Evolutionary conservation across 768 basidiomycete species (phyloP).

Genomic region (Royoungia palumana): DNA sequence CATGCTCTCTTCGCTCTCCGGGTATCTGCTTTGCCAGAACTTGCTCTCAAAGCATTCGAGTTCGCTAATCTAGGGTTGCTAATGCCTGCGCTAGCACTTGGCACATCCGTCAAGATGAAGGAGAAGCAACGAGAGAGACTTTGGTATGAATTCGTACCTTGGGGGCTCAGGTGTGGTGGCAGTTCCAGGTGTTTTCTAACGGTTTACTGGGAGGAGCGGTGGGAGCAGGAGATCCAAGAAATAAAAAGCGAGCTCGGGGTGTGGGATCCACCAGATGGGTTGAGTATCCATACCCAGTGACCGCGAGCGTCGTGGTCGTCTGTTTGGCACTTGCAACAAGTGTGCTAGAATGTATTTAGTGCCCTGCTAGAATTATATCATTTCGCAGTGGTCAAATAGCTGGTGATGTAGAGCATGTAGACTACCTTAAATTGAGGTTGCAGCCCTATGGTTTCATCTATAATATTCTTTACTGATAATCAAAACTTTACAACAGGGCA

Average conservation of each 20-base stretch:
- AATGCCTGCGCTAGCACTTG: slow-evolving; percentile 78
- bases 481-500: too few species aligned
- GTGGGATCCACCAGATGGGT: slow-evolving; percentile 64
- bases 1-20: slow-evolving; percentile 89
- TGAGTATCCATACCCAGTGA: slow-evolving; percentile 12
- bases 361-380: too few species aligned
- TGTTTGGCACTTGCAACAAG: background rate
- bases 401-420: too few species aligned
- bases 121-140: slow-evolving; percentile 50
- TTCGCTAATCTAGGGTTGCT: slow-evolving; percentile 89
- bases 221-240: slow-evolving; percentile 79
- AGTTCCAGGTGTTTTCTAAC: slow-evolving; percentile 74
- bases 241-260: slow-evolving; percentile 85
- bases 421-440: too few species aligned
- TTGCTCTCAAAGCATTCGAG: slow-evolving; percentile 94
- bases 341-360: too few species aligned
- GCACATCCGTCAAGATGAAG: slow-evolving; percentile 35
- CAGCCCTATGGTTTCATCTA: too few species aligned
- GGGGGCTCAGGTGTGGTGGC: slow-evolving; percentile 86
- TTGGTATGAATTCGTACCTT: slow-evolving; percentile 82
- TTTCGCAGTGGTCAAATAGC: too few species aligned
- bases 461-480: too few species aligned
- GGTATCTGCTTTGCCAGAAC: slow-evolving; percentile 85
- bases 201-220: slow-evolving; percentile 95
- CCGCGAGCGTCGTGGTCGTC: background rate